Evolutionary conservation across 805 yeast species (phyloP).

Genomic region (Sugiyamaella valdiviana): DNA sequence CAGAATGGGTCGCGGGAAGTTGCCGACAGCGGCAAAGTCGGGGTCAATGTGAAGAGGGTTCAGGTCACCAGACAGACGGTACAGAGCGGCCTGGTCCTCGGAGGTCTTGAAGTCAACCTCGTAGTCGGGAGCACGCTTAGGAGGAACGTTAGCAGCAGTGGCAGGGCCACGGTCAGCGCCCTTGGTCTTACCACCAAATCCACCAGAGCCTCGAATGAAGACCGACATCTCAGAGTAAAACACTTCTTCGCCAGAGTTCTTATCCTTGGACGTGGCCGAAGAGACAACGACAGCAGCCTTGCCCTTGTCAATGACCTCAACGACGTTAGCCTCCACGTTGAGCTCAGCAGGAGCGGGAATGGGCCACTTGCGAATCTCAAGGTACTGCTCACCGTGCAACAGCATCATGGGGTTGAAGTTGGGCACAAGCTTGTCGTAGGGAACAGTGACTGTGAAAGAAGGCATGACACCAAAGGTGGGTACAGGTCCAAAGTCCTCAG

Average conservation of each 20-base stretch:
- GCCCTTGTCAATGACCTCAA: conserved; percentile 77
- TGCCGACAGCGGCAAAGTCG: conserved; percentile 76
- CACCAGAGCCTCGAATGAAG: conserved; percentile 70
- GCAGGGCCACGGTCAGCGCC: conserved; percentile 57
- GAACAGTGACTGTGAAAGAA: conserved; percentile 47
- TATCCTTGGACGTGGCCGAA: conserved; percentile 63
- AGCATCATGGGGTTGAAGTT: conserved; percentile 85
- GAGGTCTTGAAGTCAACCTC: conserved; percentile 51
- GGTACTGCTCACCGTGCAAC: conserved; percentile 92
- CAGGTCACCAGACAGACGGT: conserved; percentile 88
- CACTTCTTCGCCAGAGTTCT: conserved; percentile 57
- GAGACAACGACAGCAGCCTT: conserved; percentile 72
- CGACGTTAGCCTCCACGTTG: conserved; percentile 56
- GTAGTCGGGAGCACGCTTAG: conserved; percentile 61
- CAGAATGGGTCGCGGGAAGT: conserved; percentile 77
- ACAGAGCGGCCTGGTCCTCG: conserved; percentile 76
- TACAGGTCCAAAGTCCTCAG: conserved; percentile 69
- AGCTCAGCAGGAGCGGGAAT: conserved; percentile 66
- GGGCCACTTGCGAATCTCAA: conserved; percentile 69
- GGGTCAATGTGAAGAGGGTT: conserved; percentile 97
- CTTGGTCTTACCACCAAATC: conserved; percentile 44
- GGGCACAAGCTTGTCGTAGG: conserved; percentile 54
- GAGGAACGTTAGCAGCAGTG: conserved; percentile 55
- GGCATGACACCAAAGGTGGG: conserved; percentile 92
- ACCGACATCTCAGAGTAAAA: conserved; percentile 80